Conservation (phyloP, 495 filamentous ascomycete genomes). For the Chlorociboria aeruginascens region DNA sequence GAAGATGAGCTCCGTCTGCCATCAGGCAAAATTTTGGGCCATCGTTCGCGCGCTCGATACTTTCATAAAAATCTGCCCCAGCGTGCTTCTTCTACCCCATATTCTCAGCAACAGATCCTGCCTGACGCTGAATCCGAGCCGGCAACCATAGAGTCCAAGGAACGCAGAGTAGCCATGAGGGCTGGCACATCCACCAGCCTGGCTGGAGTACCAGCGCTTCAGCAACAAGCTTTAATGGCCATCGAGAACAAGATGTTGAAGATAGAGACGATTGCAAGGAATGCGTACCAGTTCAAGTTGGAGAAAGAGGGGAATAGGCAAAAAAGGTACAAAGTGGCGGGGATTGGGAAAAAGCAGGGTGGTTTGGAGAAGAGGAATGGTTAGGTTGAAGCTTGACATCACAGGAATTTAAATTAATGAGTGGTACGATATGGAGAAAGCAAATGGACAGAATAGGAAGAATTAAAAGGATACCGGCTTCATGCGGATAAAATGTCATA, state of each 20-base stretch:
- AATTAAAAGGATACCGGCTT: too few relatives aligned
- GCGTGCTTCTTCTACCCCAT: background rate
- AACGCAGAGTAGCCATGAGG: constrained; percentile 11
- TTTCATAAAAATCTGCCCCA: constrained; percentile 3
- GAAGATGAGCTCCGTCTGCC: constrained; percentile 19
- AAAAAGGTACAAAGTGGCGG: constrained; percentile 18
- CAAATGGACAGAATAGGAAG: too few relatives aligned
- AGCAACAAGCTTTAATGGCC: constrained; percentile 18
- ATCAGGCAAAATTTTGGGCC: constrained; percentile 22
- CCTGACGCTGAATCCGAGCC: background rate
- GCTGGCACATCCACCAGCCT: constrained; percentile 16
- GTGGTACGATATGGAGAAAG: too few relatives aligned
- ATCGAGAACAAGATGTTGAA: constrained; percentile 16
- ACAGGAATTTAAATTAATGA: too few relatives aligned
- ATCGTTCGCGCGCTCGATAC: constrained; percentile 11
- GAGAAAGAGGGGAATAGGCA: constrained; percentile 18
- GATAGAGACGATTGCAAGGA: constrained; percentile 7
- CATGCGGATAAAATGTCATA: too few relatives aligned
- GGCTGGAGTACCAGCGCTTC: constrained; percentile 16
- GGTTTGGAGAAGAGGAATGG: too few relatives aligned
- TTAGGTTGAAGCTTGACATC: too few relatives aligned
- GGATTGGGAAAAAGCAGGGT: too few relatives aligned
- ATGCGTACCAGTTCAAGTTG: constrained; percentile 13
- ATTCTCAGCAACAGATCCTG: background rate
- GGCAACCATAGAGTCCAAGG: background rate